Evolutionary conservation across 257 asterid genomes (phyloP), one percentile per base, ranked within the genome.

Genomic region (Nicotiana noctiflora): DNA sequence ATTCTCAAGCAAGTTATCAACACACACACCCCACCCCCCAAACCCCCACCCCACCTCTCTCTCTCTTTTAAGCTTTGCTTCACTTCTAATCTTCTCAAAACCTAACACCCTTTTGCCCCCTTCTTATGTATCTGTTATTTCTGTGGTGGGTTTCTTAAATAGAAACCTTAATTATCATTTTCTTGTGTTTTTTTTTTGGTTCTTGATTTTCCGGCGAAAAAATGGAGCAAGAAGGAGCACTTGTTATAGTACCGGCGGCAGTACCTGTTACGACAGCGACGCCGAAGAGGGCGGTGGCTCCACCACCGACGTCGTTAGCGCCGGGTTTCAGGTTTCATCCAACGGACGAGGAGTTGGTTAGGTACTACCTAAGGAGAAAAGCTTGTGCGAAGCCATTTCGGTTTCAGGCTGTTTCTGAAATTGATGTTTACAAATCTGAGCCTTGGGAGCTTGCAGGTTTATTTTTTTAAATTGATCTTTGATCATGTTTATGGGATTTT

Each of bases 321-420:
- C 98, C 98, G 3, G 98, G 98, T 51, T 95, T 95, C 85, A 88
- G 98, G 89, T 95, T 95, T 65, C 98, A 95, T 77, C 98, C 98
- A 2, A 95, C 98, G 1, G 98, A 95, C 80, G 98, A 95, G 90
- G 98, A 95, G 83, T 63, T 95, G 67, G 98, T 95, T 51, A 86
- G 94, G 88, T 95, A 93, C 18, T 95, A 95, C 81, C 80, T 94
- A 65, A 90, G 93, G 90, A 86, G 98, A 86, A 94, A 93, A 84
- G 98, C 90, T 49, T 93, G 96, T 57, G 90, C 90, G 55, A 90
- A 88, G 89, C 97, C 97, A 32, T 93, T 95, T 70, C 83, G 97
- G 31, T 92, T 95, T 80, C 92, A 93, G 75, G 98, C 98, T 62
- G 98, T 95, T 18, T 80, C 90, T 34, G 98, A 95, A 82, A 90